Evolutionary conservation across 148 eudicot species (phyloP).

Genomic region (Chenopodium quinoa): DNA sequence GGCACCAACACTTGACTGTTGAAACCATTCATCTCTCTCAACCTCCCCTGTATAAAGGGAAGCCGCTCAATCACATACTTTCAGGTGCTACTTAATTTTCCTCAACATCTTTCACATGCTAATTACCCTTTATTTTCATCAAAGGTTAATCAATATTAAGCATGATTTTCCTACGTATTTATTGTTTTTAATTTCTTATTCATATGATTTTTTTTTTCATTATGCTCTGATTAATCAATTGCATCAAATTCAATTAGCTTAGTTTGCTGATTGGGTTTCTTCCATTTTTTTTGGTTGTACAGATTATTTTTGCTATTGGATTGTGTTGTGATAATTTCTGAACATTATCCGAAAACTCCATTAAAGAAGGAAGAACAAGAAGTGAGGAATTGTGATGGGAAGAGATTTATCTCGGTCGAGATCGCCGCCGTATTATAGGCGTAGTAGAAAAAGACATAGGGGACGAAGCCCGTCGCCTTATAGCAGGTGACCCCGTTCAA

Average conservation of each 20-base stretch:
- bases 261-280: background rate
- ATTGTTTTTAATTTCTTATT: background rate
- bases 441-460: slow-evolving; percentile 66
- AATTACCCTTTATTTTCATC: no score
- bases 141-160: no score
- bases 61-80: no score
- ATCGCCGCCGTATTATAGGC: slow-evolving; percentile 52
- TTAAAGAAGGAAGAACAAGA: background rate
- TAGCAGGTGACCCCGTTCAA: slow-evolving; percentile 78
- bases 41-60: background rate
- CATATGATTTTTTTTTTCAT: no score
- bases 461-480: slow-evolving; percentile 80
- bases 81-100: no score
- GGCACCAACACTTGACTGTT: background rate
- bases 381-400: slow-evolving; percentile 37
- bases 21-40: background rate
- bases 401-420: slow-evolving; percentile 73
- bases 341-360: background rate
- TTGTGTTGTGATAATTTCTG: background rate
- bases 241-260: background rate
- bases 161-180: background rate
- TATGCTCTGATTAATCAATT: no score
- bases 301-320: background rate
- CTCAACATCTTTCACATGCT: no score
- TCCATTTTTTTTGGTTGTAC: background rate